Conservation (phyloP, 2,329 filamentous ascomycete species). For the Coleophoma cylindrospora region DNA sequence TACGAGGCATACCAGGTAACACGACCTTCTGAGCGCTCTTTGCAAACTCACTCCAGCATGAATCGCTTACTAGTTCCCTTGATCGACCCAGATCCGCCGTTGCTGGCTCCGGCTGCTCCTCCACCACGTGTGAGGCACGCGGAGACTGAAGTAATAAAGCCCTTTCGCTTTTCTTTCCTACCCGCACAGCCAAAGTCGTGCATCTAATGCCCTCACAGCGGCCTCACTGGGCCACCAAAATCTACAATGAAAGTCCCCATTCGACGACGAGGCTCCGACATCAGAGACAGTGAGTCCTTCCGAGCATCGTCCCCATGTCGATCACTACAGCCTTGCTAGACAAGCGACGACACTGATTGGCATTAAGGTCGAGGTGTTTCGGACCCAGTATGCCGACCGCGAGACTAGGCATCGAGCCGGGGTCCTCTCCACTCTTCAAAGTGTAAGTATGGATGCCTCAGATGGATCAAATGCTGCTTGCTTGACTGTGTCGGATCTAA, state of each 20-base stretch:
- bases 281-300: slow-evolving; percentile 27
- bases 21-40: slow-evolving; percentile 2
- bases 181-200: no score
- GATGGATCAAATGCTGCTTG: neutral
- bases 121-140: neutral
- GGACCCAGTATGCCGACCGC: slow-evolving; percentile 40
- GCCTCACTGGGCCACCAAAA: slow-evolving; percentile 55
- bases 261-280: slow-evolving; percentile 45
- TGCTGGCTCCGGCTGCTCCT: slow-evolving; percentile 11
- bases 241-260: slow-evolving; percentile 48
- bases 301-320: neutral
- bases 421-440: slow-evolving; percentile 48
- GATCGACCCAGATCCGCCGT: slow-evolving; percentile 15
- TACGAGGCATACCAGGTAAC: slow-evolving; percentile 41
- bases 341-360: slow-evolving; percentile 6
- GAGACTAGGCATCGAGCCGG: slow-evolving; percentile 37
- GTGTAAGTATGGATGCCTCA: slow-evolving; percentile 33
- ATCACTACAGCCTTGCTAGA: slow-evolving; percentile 8
- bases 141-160: slow-evolving; percentile 19
- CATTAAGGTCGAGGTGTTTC: slow-evolving; percentile 37
- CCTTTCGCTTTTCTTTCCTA: neutral
- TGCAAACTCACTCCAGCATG: slow-evolving; percentile 1
- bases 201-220: slow-evolving; percentile 27
- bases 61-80: slow-evolving; percentile 15
- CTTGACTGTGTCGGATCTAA: no score